Conservation (phyloP, 106 monocot genomes). For the Acorus calamus region DNA sequence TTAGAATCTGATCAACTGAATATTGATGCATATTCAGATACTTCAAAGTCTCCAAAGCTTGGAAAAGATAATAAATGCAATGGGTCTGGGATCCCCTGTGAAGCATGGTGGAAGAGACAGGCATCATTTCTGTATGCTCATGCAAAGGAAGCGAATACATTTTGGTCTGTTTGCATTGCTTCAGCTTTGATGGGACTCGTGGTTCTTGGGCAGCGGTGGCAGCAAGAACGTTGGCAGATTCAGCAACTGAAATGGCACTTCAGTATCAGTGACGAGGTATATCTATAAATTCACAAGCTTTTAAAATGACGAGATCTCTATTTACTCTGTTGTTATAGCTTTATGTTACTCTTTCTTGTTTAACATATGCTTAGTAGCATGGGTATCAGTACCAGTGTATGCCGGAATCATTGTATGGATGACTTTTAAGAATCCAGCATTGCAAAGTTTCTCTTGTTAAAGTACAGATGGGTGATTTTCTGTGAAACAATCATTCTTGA, state of each 20-base stretch:
- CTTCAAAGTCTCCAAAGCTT: neutral
- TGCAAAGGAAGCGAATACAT: slow-evolving; percentile 4
- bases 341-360: neutral
- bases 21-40: neutral
- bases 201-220: slow-evolving; percentile 9
- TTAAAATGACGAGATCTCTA: no score
- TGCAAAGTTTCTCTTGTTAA: no score
- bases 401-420: no score
- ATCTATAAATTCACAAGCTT: neutral
- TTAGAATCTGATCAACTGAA: neutral
- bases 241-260: neutral
- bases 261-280: slow-evolving; percentile 8
- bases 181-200: slow-evolving; percentile 11
- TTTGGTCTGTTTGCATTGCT: slow-evolving; percentile 10
- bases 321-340: no score
- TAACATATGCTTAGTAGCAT: neutral
- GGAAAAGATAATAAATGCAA: neutral
- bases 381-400: no score
- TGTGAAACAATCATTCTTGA: no score
- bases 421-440: no score
- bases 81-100: slow-evolving; percentile 3
- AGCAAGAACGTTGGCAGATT: slow-evolving; percentile 3
- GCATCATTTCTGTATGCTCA: neutral
- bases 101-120: slow-evolving; percentile 11
- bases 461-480: no score